Evolutionary conservation across 345 rosid genomes (phyloP).

Genomic region (Citrus medica): DNA sequence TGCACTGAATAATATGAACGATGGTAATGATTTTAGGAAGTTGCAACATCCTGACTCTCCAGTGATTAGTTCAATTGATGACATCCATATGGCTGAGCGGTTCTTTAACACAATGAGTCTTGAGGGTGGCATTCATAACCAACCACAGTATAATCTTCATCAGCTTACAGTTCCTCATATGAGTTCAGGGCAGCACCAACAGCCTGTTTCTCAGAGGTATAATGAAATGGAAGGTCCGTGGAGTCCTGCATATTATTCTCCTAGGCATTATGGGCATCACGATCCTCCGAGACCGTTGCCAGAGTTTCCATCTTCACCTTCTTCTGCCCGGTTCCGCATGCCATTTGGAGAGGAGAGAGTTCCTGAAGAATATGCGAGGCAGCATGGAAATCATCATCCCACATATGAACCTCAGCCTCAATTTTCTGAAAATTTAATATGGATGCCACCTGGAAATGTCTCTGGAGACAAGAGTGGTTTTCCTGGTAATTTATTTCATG

Average conservation of each 20-base stretch:
- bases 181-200: constrained; percentile 39
- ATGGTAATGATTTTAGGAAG: constrained; percentile 60
- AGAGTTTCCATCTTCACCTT: constrained; percentile 78
- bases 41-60: constrained; percentile 51
- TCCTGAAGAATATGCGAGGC: constrained; percentile 69
- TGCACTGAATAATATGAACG: constrained; percentile 83
- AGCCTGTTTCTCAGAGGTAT: constrained; percentile 53
- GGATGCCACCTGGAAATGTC: constrained; percentile 70
- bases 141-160: constrained; percentile 55
- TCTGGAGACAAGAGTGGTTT: constrained; percentile 67
- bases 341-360: constrained; percentile 75
- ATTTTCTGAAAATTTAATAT: constrained; percentile 56
- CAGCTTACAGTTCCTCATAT: constrained; percentile 46
- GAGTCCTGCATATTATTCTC: constrained; percentile 81
- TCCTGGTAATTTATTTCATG: constrained; percentile 68
- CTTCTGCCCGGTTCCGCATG: constrained; percentile 62
- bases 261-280: constrained; percentile 75
- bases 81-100: constrained; percentile 31
- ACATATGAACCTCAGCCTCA: constrained; percentile 54
- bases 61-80: constrained; percentile 23
- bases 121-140: constrained; percentile 57
- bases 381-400: constrained; percentile 53
- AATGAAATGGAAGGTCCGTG: constrained; percentile 73
- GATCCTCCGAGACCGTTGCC: constrained; percentile 62
- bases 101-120: constrained; percentile 44